Base-by-base conservation (phyloP, 2,329 filamentous ascomycete species). In the Tolypocladium cylindrosporum region DNA sequence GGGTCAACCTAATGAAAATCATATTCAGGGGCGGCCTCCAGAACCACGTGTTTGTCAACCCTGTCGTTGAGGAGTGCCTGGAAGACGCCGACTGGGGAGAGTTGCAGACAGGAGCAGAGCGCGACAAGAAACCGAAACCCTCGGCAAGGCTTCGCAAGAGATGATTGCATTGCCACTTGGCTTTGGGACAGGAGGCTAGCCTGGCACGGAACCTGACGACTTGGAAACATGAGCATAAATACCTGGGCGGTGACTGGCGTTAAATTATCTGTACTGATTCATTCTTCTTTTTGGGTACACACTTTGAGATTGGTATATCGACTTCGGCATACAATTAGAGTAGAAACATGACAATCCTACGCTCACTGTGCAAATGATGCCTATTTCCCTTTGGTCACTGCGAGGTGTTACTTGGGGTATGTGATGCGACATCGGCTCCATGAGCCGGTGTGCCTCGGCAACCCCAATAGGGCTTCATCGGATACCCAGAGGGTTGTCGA, bases 1-100 rank as follows among this genome's bases (percentile, higher is more conserved):
- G 79, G 24, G 71, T 80, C n/a, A 72, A 76, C 52, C 72, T 78
- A 64, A 71, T 83, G 58, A 78, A 76, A 64, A 69, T 69, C 5
- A 60, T 82, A 1, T 74, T 83, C 53, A 75, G 76, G 19, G 74
- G 75, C 34, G 79, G 79, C 16, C 64, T 75, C 2, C 70, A 72
- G 57, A 67, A 68, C 31, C 72, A 74, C 55, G 64, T 72, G n/a
- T 70, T 71, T 37, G 63, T 71, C 52, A 74, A 74, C 57, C 72
- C 72, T 7, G 68, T 74, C 6, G 71, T 74, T 19, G 65, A 66
- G 39, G 70, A 74, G 55, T 74, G 71, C 58, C 64, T 75, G 9
- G 72, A 72, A 21, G 72, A 74, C 45, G 71, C 71, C 27, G 62
- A 69, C 42, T 74, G 72, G 55, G 62, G 64, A 13, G 65, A 70